Percentiles rank a stretch among this genome's conserved stretches.
Evolutionary conservation across 2,329 filamentous ascomycete genomes (phyloP).

Genomic region (Fusarium solani-melongenae): DNA sequence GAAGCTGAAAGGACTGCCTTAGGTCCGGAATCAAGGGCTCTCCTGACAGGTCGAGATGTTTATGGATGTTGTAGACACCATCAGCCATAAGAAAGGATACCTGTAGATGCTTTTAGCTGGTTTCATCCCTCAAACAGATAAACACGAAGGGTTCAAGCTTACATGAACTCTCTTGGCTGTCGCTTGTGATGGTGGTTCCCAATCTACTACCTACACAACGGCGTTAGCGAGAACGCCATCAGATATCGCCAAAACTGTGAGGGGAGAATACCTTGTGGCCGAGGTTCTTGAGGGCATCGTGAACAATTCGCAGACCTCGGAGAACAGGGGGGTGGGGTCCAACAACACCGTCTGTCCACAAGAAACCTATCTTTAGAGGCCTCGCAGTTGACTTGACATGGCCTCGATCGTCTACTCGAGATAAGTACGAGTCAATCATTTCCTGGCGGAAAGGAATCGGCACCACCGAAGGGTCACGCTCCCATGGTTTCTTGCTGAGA

Average conservation of each 20-base stretch:
- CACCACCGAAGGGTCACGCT: constrained; percentile 71
- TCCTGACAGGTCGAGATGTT: constrained; percentile 63
- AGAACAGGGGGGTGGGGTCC: constrained; percentile 67
- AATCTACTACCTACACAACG: constrained; percentile 43
- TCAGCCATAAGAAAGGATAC: constrained; percentile 48
- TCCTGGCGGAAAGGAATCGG: constrained; percentile 73
- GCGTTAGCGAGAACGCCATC: no score
- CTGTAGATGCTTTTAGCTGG: background rate
- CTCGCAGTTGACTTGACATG: constrained; percentile 6
- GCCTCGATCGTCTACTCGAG: constrained; percentile 29
- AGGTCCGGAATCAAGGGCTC: constrained; percentile 62
- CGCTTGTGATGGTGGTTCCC: constrained; percentile 20
- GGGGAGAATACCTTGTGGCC: constrained; percentile 54
- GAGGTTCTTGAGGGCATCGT: background rate
- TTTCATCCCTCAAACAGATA: no score
- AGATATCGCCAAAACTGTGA: background rate
- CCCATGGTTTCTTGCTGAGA: constrained; percentile 71
- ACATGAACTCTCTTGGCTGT: constrained; percentile 22
- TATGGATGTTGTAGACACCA: constrained; percentile 52
- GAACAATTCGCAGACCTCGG: constrained; percentile 43
- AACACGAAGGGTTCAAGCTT: background rate
- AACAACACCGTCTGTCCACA: constrained; percentile 62
- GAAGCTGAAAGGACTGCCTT: constrained; percentile 43
- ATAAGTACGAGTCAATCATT: constrained; percentile 52
- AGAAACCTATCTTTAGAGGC: constrained; percentile 64